Evolutionary conservation across 768 basidiomycete species (phyloP).

Genomic region (Cystobasidium onofrii): DNA sequence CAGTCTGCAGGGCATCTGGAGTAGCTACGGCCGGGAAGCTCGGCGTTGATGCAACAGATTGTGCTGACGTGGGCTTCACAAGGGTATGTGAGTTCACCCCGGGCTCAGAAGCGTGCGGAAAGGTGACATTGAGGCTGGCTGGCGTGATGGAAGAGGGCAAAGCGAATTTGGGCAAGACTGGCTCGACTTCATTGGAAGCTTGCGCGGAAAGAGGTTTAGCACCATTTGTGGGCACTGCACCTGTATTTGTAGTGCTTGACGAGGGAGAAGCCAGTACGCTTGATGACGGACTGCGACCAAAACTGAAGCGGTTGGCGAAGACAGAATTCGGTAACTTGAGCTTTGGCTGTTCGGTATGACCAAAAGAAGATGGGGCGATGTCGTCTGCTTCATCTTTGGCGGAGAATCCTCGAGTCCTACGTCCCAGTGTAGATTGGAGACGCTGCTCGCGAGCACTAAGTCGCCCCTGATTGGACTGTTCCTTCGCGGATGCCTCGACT

Average conservation of each 20-base stretch:
- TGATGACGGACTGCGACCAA: not conserved
- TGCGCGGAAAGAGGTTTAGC: not conserved
- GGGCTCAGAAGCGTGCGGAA: too few species aligned
- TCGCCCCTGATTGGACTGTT: not conserved
- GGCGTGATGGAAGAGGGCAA: not conserved
- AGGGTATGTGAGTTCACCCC: too few species aligned
- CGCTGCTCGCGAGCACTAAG: not conserved
- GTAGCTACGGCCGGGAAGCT: too few species aligned
- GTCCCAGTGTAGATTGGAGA: not conserved
- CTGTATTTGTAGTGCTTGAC: not conserved
- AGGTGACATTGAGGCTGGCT: not conserved
- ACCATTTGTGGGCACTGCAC: not conserved
- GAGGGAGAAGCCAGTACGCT: not conserved
- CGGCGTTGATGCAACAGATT: not conserved
- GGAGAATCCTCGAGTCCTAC: not conserved
- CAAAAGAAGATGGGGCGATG: not conserved
- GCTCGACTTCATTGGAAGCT: too few species aligned
- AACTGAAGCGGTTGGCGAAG: constrained; percentile 28
- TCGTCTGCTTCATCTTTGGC: constrained; percentile 2
- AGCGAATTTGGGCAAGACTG: not conserved
- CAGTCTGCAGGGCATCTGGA: not conserved
- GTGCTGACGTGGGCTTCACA: not conserved
- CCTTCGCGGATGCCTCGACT: not conserved
- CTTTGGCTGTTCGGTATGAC: not conserved
- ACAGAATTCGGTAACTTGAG: constrained; percentile 23